Evolutionary conservation across 2,329 filamentous ascomycete species (phyloP).

Genomic region (Aspergillaceae sp.): DNA sequence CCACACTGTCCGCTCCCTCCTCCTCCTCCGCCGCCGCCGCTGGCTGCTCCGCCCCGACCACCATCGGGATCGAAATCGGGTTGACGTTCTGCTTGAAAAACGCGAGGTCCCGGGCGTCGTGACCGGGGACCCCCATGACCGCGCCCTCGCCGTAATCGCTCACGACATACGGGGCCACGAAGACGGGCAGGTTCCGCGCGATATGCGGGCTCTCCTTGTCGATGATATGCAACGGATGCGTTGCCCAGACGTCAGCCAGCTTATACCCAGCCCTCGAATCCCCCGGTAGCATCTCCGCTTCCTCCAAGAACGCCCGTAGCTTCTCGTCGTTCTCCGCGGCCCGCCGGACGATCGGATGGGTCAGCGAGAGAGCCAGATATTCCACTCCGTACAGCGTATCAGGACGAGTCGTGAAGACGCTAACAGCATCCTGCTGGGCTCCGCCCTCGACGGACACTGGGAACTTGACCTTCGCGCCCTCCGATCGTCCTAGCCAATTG

Average conservation of each 20-base stretch:
- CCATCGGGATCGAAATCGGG: slow-evolving; percentile 53
- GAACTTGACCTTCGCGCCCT: slow-evolving; percentile 65
- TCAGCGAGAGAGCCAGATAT: slow-evolving; percentile 69
- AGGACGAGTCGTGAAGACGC: slow-evolving; percentile 75
- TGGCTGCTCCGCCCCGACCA: slow-evolving; percentile 44
- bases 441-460: slow-evolving; percentile 41
- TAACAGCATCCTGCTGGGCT: slow-evolving; percentile 39
- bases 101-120: slow-evolving; percentile 67
- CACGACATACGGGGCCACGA: slow-evolving; percentile 75
- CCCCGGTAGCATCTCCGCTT: slow-evolving; percentile 43
- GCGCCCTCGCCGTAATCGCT: slow-evolving; percentile 80
- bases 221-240: slow-evolving; percentile 56
- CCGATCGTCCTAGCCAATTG: slow-evolving; percentile 79
- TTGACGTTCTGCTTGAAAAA: slow-evolving; percentile 69
- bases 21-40: slow-evolving; percentile 20
- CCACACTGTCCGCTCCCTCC: slow-evolving; percentile 8
- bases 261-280: slow-evolving; percentile 58
- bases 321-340: slow-evolving; percentile 52
- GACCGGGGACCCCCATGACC: slow-evolving; percentile 85
- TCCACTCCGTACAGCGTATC: slow-evolving; percentile 84
- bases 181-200: slow-evolving; percentile 56
- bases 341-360: slow-evolving; percentile 58
- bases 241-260: slow-evolving; percentile 52
- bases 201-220: slow-evolving; percentile 39
- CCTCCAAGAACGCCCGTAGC: slow-evolving; percentile 59